A percentile compares a stretch with the other conserved stretches of the same genome.
Evolutionary conservation across 257 asterid species (phyloP).

Genomic region (Salvia miltiorrhiza): DNA sequence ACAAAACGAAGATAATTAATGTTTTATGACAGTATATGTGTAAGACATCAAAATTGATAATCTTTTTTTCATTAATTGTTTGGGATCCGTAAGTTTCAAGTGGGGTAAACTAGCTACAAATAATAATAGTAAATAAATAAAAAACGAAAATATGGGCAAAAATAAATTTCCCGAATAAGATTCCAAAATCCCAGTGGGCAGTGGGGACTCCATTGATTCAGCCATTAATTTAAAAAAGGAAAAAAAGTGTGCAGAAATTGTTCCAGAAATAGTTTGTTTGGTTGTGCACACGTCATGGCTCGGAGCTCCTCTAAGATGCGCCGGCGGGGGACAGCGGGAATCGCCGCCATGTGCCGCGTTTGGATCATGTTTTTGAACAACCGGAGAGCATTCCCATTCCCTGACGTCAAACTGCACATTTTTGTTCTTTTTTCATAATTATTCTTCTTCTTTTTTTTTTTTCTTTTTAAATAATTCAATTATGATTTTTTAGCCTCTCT

Average conservation of each 20-base stretch:
- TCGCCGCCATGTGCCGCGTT: slow-evolving; percentile 30
- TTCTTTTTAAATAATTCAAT: no score
- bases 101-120: no score
- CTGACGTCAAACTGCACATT: slow-evolving; percentile 10
- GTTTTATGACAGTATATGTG: no score
- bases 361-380: slow-evolving; percentile 17
- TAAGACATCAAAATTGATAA: no score
- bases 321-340: slow-evolving; percentile 38
- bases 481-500: neutral
- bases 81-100: no score
- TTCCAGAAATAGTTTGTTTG: slow-evolving; percentile 9
- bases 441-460: neutral
- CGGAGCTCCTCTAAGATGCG: slow-evolving; percentile 20
- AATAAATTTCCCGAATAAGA: slow-evolving; percentile 8
- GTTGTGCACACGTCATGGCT: slow-evolving; percentile 11
- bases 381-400: slow-evolving; percentile 19
- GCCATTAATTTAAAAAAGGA: neutral
- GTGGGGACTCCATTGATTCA: neutral
- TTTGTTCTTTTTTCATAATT: neutral
- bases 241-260: neutral
- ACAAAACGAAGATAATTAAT: no score
- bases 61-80: no score
- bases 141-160: neutral
- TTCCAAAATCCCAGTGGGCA: slow-evolving; percentile 23
- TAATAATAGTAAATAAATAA: no score